These are phyloP conservation scores for Scedosporium minutisporum DNA, from an alignment of 2,329 filamentous ascomycete species.

Conservation along the genomic window DNA sequence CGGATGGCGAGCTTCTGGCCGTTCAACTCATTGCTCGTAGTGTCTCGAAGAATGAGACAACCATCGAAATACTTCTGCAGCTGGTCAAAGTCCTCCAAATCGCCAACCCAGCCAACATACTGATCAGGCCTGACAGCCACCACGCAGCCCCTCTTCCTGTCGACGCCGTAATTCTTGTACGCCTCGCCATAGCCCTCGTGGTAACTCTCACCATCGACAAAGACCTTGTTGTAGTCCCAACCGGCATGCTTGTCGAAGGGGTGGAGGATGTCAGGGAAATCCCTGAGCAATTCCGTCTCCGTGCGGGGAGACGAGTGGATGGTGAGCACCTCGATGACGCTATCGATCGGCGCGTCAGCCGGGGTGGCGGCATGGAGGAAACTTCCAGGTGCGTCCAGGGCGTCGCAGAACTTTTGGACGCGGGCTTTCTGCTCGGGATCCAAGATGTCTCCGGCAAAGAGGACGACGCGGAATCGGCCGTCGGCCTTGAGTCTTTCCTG, in stretches of 20 bases:
- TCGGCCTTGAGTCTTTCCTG: constrained; percentile 46
- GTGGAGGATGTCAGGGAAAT: constrained; percentile 39
- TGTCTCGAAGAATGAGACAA: not conserved
- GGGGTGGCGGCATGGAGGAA: constrained; percentile 21
- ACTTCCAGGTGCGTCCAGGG: not conserved
- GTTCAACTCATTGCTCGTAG: no score
- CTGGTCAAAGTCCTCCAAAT: constrained; percentile 25
- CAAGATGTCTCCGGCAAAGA: constrained; percentile 53
- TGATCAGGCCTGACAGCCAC: constrained; percentile 58
- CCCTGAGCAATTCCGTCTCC: constrained; percentile 40
- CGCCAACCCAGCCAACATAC: constrained; percentile 42
- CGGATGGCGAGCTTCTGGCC: no score
- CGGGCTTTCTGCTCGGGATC: constrained; percentile 29
- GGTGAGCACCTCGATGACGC: constrained; percentile 49
- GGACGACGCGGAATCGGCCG: constrained; percentile 47
- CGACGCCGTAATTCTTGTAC: constrained; percentile 50
- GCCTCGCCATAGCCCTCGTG: constrained; percentile 40
- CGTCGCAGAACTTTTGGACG: constrained; percentile 20
- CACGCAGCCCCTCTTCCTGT: constrained; percentile 45
- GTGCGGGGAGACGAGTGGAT: constrained; percentile 45
- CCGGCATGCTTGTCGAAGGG: constrained; percentile 36
- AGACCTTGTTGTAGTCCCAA: constrained; percentile 48
- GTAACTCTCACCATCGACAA: constrained; percentile 43
- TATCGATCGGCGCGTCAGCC: constrained; percentile 12
- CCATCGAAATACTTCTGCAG: constrained; percentile 24